Evolutionary conservation across 2,329 filamentous ascomycete genomes (phyloP), one percentile per base, ranked within the genome.

Genomic region (Thelonectria discophora): DNA sequence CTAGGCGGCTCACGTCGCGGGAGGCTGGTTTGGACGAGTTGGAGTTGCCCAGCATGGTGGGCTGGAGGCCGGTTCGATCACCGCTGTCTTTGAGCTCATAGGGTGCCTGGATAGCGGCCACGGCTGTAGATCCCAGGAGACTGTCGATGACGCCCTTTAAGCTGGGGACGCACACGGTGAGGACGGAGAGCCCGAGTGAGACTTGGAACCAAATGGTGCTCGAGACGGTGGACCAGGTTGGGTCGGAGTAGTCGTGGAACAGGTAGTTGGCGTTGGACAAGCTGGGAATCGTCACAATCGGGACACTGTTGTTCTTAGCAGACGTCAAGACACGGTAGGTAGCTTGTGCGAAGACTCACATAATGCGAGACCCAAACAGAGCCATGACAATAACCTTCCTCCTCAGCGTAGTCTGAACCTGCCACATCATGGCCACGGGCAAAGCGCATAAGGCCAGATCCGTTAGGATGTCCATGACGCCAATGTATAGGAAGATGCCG

Each of bases 391-490:
- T 64, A 1, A 45, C 0, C 24, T 70, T 70, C 39, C 68, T 61
- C 15, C 57, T 52, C 1, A 48, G n/a, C 1, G 65, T 64, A 9
- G 68, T 70, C 13, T 70, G 66, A 2, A 70, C 68, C 0, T 65
- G 50, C 68, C 68, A 70, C 68, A 70, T 70, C 68, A 70, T 70
- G 5, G 63, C 65, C 0, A 70, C 63, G 0, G 68, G 68, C 1
- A 70, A 30, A 1, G 63, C 1, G 1, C 68, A 70, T 2, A 70
- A 18, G 1, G 61, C 54, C 0, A 70, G 3, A 2, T 70, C 68
- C 0, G 68, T 70, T 2, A 65, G 1, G 0, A 71, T 65, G 4
- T 67, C 49, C 61, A 69, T 61, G 30, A 59, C 17, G 0, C 68
- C 42, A 11, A 68, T 70, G 49, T 64, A 70, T 3, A 70, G 2